phyloP scores from a whole-genome alignment of 768 basidiomycete genomes.

The Calvatia gigantea region DNA sequence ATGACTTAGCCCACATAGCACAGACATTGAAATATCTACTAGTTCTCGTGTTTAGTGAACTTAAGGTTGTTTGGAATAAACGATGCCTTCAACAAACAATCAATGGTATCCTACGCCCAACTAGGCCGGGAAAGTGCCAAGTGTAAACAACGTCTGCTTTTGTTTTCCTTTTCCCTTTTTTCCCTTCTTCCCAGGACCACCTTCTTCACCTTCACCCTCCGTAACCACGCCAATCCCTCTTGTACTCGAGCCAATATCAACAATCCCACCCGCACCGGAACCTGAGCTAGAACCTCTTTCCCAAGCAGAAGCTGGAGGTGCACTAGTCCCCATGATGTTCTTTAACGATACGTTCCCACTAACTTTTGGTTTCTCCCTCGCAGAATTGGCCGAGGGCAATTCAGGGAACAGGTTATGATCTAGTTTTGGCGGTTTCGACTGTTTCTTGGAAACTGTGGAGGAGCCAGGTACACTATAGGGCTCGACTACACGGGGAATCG shows the following conservation, averaged over 20 bases:
- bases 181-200: constrained; percentile 12
- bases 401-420: constrained; percentile 66
- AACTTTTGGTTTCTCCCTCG: constrained; percentile 44
- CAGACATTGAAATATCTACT: too few species aligned
- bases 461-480: constrained; percentile 15
- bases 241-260: constrained; percentile 24
- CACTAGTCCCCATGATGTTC: constrained; percentile 56
- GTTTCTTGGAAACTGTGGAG: constrained; percentile 8
- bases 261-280: constrained; percentile 10
- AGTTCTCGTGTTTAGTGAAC: too few species aligned
- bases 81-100: too few species aligned
- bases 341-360: constrained; percentile 64
- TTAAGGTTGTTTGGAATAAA: too few species aligned
- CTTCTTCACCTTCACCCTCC: constrained; percentile 32
- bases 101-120: too few species aligned
- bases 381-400: constrained; percentile 44
- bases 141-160: constrained; percentile 80
- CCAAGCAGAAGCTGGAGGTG: constrained; percentile 41
- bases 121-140: constrained; percentile 47
- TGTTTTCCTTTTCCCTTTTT: constrained; percentile 68
- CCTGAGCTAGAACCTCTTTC: constrained; percentile 16
- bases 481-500: constrained; percentile 12
- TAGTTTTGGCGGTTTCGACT: constrained; percentile 39
- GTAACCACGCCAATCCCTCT: constrained; percentile 50
- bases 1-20: too few species aligned